Percentiles rank a stretch among this genome's conserved stretches.
These are phyloP conservation scores for Sequoia sempervirens DNA, from an alignment of 75 land plant genomes.

Conservation along the genomic window DNA sequence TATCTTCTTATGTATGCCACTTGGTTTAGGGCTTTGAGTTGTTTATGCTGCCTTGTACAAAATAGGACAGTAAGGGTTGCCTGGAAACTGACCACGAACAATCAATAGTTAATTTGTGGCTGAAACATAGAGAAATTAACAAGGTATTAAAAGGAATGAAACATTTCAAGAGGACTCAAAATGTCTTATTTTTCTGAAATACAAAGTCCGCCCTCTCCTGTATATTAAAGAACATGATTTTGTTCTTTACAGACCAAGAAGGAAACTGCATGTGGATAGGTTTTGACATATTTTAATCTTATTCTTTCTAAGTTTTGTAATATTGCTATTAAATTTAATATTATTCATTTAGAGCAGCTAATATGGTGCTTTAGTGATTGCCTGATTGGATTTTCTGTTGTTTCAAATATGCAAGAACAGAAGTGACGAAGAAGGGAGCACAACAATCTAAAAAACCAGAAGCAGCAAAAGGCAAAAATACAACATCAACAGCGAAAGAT, in stretches of 20 bases:
- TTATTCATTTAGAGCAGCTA: background rate
- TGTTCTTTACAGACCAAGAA: background rate
- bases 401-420: conserved; percentile 15
- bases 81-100: background rate
- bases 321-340: background rate
- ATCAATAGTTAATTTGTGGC: background rate
- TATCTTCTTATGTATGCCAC: background rate
- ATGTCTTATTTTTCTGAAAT: background rate
- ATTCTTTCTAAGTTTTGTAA: background rate
- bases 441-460: conserved; percentile 21
- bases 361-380: background rate
- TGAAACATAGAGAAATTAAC: background rate
- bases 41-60: background rate
- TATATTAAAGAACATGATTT: background rate
- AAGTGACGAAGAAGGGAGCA: conserved; percentile 16
- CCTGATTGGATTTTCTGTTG: background rate
- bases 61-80: background rate
- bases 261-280: background rate
- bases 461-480: conserved; percentile 32
- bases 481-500: conserved; percentile 23
- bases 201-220: background rate
- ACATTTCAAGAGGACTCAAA: background rate
- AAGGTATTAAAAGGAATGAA: background rate
- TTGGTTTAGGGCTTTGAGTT: background rate
- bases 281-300: background rate